Evolutionary conservation across 768 basidiomycete genomes (phyloP).

Genomic region (Filobasidium wieringae): DNA sequence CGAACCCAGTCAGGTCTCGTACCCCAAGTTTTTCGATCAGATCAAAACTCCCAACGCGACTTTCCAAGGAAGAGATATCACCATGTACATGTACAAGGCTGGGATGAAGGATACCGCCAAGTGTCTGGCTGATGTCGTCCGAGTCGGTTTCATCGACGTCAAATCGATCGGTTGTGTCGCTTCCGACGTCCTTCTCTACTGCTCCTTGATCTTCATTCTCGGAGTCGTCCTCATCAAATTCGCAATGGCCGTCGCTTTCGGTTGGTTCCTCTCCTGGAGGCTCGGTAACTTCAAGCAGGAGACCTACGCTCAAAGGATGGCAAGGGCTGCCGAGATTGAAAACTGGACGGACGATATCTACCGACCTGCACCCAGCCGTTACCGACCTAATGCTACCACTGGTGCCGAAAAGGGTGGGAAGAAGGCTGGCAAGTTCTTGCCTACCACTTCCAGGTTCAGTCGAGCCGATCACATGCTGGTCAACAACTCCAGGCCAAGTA

Average conservation of each 20-base stretch:
- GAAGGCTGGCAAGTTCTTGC: slow-evolving; percentile 42
- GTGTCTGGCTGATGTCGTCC: slow-evolving; percentile 75
- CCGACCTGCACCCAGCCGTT: slow-evolving; percentile 75
- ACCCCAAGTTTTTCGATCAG: slow-evolving; percentile 69
- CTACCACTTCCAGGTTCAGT: slow-evolving; percentile 48
- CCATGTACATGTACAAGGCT: slow-evolving; percentile 68
- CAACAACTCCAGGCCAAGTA: slow-evolving; percentile 29
- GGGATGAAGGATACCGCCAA: slow-evolving; percentile 56
- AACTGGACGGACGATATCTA: slow-evolving; percentile 95
- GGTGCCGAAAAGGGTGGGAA: slow-evolving; percentile 58
- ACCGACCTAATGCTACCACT: slow-evolving; percentile 57
- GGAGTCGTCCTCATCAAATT: slow-evolving; percentile 93
- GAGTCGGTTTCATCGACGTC: slow-evolving; percentile 88
- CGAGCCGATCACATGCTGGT: slow-evolving; percentile 57
- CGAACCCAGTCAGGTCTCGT: slow-evolving; percentile 62
- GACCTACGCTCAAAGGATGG: slow-evolving; percentile 83
- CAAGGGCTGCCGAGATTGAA: slow-evolving; percentile 80
- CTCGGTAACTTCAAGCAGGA: slow-evolving; percentile 87
- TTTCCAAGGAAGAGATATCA: slow-evolving; percentile 71
- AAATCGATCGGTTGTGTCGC: slow-evolving; percentile 92
- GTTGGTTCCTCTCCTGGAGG: slow-evolving; percentile 96
- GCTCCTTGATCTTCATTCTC: slow-evolving; percentile 92
- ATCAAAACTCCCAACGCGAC: slow-evolving; percentile 59
- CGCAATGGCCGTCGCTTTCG: slow-evolving; percentile 89
- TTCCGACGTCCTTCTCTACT: slow-evolving; percentile 82